Base-by-base conservation (phyloP, 1,139 yeast species). In the Scheffersomyces parashehatae region DNA sequence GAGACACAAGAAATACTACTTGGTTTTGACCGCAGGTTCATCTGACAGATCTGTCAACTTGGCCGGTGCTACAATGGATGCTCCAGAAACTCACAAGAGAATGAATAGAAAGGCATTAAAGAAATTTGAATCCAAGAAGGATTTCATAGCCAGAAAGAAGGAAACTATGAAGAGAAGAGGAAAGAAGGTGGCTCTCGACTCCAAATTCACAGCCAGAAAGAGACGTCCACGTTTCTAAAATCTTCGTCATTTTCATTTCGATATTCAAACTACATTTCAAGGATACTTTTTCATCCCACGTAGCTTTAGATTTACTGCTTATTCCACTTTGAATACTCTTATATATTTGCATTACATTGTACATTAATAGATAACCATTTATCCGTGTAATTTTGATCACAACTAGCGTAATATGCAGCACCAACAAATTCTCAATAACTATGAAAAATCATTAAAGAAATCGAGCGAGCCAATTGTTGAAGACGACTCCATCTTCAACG, bases 81-180 rank as follows among this genome's bases (percentile, higher is more conserved):
- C 80, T 4, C 82, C 80, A 11, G 72, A 69, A 36, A 63, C 65
- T 37, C 64, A 65, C 32, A 75, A 74, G 57, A 77, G 69, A 52
- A 49, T 77, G 55, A 77, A 70, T 51, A 76, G 69, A 58, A 77
- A 77, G 60, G 65, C 67, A 59, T 70, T 75, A 65, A 85, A 79
- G 62, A 77, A 79, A 46, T 61, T 78, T 52, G 98, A 90, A 67
- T 72, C 88, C 2, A 81, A 79, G 57, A 90, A 89, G 65, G 95
- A 85, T 12, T 93, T 78, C 62, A 90, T 93, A 53, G 75, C 75
- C 58, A 81, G 99, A 64, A 93, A 93, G 88, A 93, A 95, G 75
- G 97, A 88, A 44, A 75, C 91, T 42, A 88, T 87, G 93, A 85
- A 86, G 61, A 87, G 86, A 64, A 82, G 98, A 62, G 99, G 99